These are phyloP conservation scores for Dianthus caryophyllus DNA, from an alignment of 148 eudicot genomes.

Conservation along the genomic window DNA sequence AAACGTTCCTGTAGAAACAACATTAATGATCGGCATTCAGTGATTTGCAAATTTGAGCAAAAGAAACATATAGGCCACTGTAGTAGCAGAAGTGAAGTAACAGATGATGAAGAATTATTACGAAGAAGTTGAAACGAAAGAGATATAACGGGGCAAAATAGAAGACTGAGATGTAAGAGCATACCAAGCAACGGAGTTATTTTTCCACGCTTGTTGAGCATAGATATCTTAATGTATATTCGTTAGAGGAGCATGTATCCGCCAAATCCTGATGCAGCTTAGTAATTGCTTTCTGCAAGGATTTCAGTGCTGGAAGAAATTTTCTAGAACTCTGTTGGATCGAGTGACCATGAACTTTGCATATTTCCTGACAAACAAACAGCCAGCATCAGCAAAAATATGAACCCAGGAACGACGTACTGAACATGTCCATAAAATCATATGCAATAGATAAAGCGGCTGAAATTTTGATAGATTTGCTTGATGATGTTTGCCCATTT, in stretches of 20 bases:
- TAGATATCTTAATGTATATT: conserved; percentile 74
- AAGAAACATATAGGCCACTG: background rate
- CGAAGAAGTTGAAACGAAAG: background rate
- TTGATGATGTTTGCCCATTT: background rate
- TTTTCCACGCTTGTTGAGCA: conserved; percentile 53
- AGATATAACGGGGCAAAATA: background rate
- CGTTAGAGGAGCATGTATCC: conserved; percentile 88
- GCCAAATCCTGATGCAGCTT: conserved; percentile 88
- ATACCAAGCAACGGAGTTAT: conserved; percentile 25
- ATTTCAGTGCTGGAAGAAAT: conserved; percentile 81
- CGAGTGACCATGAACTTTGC: conserved; percentile 72
- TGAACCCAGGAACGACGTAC: background rate
- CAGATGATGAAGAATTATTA: background rate
- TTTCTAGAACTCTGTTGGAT: conserved; percentile 76
- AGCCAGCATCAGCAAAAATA: conserved; percentile 4
- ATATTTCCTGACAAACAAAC: conserved; percentile 61
- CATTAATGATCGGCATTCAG: too few species aligned
- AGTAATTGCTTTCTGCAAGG: conserved; percentile 84
- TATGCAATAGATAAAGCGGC: background rate
- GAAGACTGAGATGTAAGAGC: background rate
- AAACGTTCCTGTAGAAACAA: conserved; percentile 9
- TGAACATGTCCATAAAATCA: background rate
- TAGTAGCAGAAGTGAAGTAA: background rate
- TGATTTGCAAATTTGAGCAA: background rate
- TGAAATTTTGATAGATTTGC: background rate